Evolutionary conservation across 1,139 yeast species (phyloP), one percentile per base, ranked within the genome.

Genomic region (Pichia sp.): DNA sequence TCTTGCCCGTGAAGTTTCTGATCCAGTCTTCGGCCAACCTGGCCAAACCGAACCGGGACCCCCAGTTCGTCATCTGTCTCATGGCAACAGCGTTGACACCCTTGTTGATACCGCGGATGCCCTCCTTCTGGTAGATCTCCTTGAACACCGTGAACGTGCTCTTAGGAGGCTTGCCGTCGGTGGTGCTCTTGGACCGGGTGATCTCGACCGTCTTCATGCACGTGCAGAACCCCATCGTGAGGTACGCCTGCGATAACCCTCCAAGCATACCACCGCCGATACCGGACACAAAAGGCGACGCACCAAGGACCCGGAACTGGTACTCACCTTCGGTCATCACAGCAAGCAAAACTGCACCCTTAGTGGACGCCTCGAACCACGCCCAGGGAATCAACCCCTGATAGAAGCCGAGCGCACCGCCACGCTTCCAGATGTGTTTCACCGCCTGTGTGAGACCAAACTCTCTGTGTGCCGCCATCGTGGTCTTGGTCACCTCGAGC

Each of bases 331-430:
- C 99, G 40, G 96, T 84, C 51, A 96, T 85, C 30, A 92, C 97
- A 65, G 93, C 95, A 64, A 93, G 78, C 58, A 93, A 77, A n/a
- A 92, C 97, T 4, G 98, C 98, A 69, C 99, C 99, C 71, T 93
- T 93, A 48, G 99, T 93, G 27, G 96, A 87, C n/a, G 97, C 99
- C 73, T 93, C 99, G 64, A 93, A 87, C 97, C 98, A 92, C 2
- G 98, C 99, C 99, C 99, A 93, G 46, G 99, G 99, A 61, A 93
- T 92, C 70, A 93, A 78, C 30, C 99, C 99, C 71, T 93, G 99
- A 75, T 92, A 93, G 73, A 92, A 93, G 0, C 97, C 99, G 33
- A 81, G 71, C 29, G 86, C 65, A 53, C 98, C 99, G 60, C 99
- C 99, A 67, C 99, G 84, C 30, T 93, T 79, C 93, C 95, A 90